Base-by-base conservation (phyloP, 2,329 filamentous ascomycete genomes). In the Teratosphaeria zuluensis region DNA sequence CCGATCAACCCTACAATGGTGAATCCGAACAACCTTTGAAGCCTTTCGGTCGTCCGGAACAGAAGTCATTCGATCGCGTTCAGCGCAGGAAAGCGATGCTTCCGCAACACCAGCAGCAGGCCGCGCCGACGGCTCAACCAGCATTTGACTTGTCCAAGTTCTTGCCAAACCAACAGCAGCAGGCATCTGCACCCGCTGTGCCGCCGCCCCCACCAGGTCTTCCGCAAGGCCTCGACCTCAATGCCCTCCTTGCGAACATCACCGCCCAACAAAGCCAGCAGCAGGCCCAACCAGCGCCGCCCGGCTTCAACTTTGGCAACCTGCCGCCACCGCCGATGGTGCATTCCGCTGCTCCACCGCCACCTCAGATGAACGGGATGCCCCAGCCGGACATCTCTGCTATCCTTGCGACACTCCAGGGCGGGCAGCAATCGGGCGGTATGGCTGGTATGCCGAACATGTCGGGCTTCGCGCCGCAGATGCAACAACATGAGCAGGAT, bases 1-100 rank as follows among this genome's bases (percentile, higher is more conserved):
- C 77, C 14, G 56, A 68, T 2, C 73, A 78, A 57, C 68, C 73
- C 35, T 67, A 68, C 62, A 68, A 65, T 53, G 66, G 69, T 51
- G 69, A 71, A 33, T 56, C 61, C 11, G 57, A 59, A 7, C 64
- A 58, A 6, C 51, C 58, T 2, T 63, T 70, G 4, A 72, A 68
- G 24, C 62, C 69, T 4, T 78, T 80, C 59, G 77, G 76, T 2
- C 33, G 64, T 12, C 73, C 75, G 16, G 66, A 68, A 30, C 63
- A 68, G 19, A 65, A 65, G 56, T 69, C 60, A 38, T 54, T 55
- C 28, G 59, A 57, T 35, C 66, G 70, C 46, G 59, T 59, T n/a
- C 59, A 60, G 53, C 60, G 65, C 56, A 54, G 58, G 53, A 58
- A 61, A 51, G 57, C 62, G n/a, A 53, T 56, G 38, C 61, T 53